Evolutionary conservation across 2,329 filamentous ascomycete species (phyloP).

Genomic region (Huntiella bhutanensis): DNA sequence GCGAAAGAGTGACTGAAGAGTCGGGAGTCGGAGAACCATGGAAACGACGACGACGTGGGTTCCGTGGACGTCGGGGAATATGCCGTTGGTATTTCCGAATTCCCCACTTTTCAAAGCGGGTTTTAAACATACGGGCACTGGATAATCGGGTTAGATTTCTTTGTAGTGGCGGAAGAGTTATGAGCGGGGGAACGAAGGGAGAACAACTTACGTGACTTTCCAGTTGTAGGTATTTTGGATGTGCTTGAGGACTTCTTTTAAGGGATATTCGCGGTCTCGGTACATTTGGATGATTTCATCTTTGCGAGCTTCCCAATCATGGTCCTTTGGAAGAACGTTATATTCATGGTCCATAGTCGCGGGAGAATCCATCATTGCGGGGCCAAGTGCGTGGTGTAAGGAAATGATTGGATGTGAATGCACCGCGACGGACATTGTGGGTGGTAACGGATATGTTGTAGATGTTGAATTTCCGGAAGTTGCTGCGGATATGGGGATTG

Average conservation of each 20-base stretch:
- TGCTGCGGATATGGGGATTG: too few species aligned
- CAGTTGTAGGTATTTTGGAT: slow-evolving; percentile 9
- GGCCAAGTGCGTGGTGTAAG: not conserved
- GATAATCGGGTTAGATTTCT: not conserved
- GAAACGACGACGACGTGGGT: not conserved
- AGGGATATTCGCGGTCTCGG: slow-evolving; percentile 7
- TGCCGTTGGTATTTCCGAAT: slow-evolving; percentile 11
- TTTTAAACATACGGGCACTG: slow-evolving; percentile 12
- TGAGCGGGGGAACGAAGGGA: not conserved
- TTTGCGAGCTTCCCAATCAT: slow-evolving; percentile 9
- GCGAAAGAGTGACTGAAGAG: too few species aligned
- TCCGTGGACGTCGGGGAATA: not conserved
- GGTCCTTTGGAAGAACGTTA: slow-evolving; percentile 6
- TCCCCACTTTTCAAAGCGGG: slow-evolving; percentile 11
- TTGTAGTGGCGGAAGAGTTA: too few species aligned
- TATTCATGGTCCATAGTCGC: not conserved
- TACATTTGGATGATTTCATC: slow-evolving; percentile 10
- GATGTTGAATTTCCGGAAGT: too few species aligned
- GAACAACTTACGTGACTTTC: slow-evolving; percentile 11
- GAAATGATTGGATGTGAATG: not conserved
- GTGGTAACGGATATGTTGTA: too few species aligned
- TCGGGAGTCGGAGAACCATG: too few species aligned
- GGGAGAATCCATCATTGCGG: not conserved
- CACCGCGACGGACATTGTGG: not conserved
- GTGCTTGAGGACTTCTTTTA: slow-evolving; percentile 9